Evolutionary conservation across 1,284 basidiomycete genomes (phyloP), one percentile per base, ranked within the genome.

Genomic region (Exsudoporus floridanus): DNA sequence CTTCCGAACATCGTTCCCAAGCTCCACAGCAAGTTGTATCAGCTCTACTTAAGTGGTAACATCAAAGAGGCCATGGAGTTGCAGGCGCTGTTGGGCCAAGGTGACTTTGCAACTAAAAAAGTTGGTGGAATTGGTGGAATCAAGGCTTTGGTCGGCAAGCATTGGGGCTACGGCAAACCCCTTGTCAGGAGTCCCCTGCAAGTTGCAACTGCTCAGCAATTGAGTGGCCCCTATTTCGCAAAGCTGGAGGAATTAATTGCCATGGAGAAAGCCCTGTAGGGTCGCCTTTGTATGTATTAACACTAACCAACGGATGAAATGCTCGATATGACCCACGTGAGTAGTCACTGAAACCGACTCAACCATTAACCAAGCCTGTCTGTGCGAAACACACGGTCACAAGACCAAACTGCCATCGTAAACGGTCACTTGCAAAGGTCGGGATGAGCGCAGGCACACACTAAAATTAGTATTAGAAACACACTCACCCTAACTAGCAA

Each of bases 1-100:
- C 80, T 88, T 8, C 88, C 88, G 13, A 93, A 93, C 71, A 72
- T 92, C 55, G 74, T 86, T 46, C 91, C 90, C 9, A 91, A 90
- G 63, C 73, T 86, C 16, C 90, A 92, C 65, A 73, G 72, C 25
- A 76, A 76, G 59, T 66, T 92, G 31, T 86, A 83, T 66, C 70
- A 77, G 44, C 66, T 85, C 14, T 83, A 81, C 65, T 74, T 80
- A 49, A 77, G 78, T 13, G 83, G 84, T 12, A 79, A 81, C 48
- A 60, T 83, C 41, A 73, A 77, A 18, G 86, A 90, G 60, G 91
- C 90, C 0, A 78, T 83, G 73, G 72, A 77, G 50, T 70, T 92
- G 0, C 91, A 93, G 67, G 81, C 79, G 7, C 70, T 85, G 57
- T 74, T 92, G 13, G 82, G 84, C 0, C 84, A 88, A 57, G 83